Conservation (phyloP, 345 rosid genomes). For the Eucalyptus curtisii region DNA sequence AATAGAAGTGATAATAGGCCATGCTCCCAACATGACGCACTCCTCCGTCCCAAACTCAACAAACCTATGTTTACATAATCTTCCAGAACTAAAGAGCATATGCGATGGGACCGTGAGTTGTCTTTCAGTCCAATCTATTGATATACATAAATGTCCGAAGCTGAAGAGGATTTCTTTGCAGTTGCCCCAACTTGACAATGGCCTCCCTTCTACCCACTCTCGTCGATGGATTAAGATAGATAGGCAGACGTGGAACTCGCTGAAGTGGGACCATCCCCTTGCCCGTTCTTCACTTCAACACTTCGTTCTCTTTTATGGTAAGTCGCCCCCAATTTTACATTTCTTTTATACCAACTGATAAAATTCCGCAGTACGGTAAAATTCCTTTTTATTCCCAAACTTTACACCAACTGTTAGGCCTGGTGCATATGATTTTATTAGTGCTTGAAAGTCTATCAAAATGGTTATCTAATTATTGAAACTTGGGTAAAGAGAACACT, state of each 20-base stretch:
- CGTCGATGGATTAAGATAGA: accelerated
- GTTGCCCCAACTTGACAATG: no score
- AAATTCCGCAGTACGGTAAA: accelerated
- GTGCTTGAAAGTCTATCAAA: no score
- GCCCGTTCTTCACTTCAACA: no score
- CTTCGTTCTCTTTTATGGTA: accelerated
- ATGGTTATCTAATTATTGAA: no score
- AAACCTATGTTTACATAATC: accelerated
- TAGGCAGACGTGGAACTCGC: accelerated
- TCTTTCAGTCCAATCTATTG: accelerated
- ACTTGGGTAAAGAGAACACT: no score
- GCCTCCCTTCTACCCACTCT: accelerated
- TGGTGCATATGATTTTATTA: no score
- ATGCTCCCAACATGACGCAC: no score
- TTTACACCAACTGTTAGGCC: no score
- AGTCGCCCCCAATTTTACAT: no score
- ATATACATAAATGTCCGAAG: accelerated
- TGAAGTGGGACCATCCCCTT: accelerated
- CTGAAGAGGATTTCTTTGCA: accelerated
- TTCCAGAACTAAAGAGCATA: accelerated
- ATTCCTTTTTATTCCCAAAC: accelerated
- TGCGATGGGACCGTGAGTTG: accelerated
- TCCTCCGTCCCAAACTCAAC: accelerated
- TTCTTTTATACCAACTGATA: no score
- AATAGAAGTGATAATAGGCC: no score